These are phyloP conservation scores for Lolium multiflorum DNA, from an alignment of 176 grass and related monocot species.

Conservation along the genomic window DNA sequence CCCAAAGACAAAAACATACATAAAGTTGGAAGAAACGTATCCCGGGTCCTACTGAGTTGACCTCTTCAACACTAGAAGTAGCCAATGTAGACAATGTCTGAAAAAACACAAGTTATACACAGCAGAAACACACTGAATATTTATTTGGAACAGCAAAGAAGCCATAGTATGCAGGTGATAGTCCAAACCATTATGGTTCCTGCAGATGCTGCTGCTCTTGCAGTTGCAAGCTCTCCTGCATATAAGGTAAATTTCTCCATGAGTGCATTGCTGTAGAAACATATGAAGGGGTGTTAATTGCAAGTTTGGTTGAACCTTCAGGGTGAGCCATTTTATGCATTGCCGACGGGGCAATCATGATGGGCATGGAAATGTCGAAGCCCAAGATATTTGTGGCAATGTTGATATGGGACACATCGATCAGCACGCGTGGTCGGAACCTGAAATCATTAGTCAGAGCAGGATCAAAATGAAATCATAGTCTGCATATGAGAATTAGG, in stretches of 20 bases:
- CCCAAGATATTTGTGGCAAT: slow-evolving; percentile 72
- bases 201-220: slow-evolving; percentile 83
- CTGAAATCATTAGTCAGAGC: slow-evolving; percentile 49
- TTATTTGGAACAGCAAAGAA: slow-evolving; percentile 1
- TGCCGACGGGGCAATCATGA: slow-evolving; percentile 91
- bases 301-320: slow-evolving; percentile 54
- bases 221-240: slow-evolving; percentile 93
- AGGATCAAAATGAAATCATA: slow-evolving; percentile 17
- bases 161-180: not conserved
- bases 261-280: slow-evolving; percentile 1
- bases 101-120: slow-evolving; percentile 27
- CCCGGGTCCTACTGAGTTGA: slow-evolving; percentile 83
- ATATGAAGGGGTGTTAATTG: not conserved
- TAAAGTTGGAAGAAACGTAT: slow-evolving; percentile 98
- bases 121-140: slow-evolving; percentile 25
- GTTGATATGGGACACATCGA: slow-evolving; percentile 82
- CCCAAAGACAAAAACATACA: slow-evolving; percentile 47
- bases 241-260: slow-evolving; percentile 25
- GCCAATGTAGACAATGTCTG: slow-evolving; percentile 93
- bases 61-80: slow-evolving; percentile 88
- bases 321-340: slow-evolving; percentile 99
- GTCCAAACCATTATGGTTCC: slow-evolving; percentile 89
- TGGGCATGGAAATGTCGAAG: slow-evolving; percentile 91
- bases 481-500: not conserved
- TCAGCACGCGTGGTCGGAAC: slow-evolving; percentile 77